Evolutionary conservation across 371 early-diverging fungal genomes (phyloP), one percentile per base, ranked within the genome.

Genomic region (Lichtheimia ramosa): DNA sequence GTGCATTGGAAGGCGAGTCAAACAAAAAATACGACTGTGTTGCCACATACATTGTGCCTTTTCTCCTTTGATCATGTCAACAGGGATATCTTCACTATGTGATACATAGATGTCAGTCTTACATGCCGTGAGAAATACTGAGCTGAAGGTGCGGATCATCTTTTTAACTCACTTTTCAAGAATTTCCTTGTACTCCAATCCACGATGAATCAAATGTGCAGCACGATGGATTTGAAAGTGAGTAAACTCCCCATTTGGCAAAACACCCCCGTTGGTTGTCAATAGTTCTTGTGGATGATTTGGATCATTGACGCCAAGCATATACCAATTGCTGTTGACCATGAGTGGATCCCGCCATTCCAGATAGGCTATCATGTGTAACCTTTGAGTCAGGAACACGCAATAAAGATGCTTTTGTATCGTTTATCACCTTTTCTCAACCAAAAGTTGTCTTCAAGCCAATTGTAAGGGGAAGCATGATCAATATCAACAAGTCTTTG

Each of bases 361-460:
- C 57, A 92, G 84, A 74, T 97, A 97, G 3, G 95, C 96, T 64
- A 82, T 82, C 56, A 84, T 75, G 15, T 28, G 18, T 28, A 62
- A 55, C 34, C 27, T 1, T 34, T 34, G 34, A 8, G 34, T 34
- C 18, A 43, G 12, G 16, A 0, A 20, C 14, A 10, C 5, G 16
- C 24, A 43, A 24, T 6, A 53, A 6, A 27, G 18, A 54, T 16
- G 15, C 10, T 1, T 2, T 34, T 4, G 34, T 39, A 6, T n/a
- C n/a, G n/a, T n/a, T n/a, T 4, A 10, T 21, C 14, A 74, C 75
- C 74, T 66, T 75, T 75, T 42, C 56, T 60, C 43, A 93, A 72
- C 97, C 97, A 97, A 89, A 93, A 96, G 20, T 87, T 86, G 49
- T 89, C 85, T 59, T 97, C 96, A 18, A 97, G 76, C 97, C 97